These are phyloP conservation scores for Backusella macrospora DNA, from an alignment of 192 early-diverging fungal genomes.

Conservation along the genomic window DNA sequence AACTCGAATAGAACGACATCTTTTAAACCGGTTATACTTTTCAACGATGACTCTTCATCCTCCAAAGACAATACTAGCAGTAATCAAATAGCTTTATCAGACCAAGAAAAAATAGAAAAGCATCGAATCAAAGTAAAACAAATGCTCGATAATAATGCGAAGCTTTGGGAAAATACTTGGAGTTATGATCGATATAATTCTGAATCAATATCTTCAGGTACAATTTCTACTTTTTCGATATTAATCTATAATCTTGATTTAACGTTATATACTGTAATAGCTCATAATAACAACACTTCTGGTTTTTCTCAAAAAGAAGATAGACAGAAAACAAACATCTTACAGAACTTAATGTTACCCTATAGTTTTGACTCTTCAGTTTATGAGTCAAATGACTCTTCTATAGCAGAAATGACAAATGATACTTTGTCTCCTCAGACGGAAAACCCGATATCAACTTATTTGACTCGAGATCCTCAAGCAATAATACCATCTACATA, in stretches of 20 bases:
- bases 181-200: neutral
- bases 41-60: neutral
- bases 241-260: neutral
- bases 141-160: conserved; percentile 26
- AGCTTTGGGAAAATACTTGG: conserved; percentile 19
- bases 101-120: conserved; percentile 10
- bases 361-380: neutral
- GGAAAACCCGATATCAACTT: neutral
- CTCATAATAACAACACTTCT: neutral
- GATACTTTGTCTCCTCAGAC: neutral
- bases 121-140: conserved; percentile 18
- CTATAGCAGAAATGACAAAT: neutral
- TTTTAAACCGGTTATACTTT: conserved; percentile 7
- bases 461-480: neutral
- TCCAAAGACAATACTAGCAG: neutral
- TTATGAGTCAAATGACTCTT: neutral
- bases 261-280: neutral
- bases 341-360: neutral
- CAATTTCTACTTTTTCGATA: neutral
- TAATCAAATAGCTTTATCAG: neutral
- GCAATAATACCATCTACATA: neutral
- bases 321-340: neutral
- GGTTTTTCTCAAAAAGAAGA: neutral
- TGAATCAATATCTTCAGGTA: neutral
- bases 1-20: neutral